Percentiles rank a stretch among this genome's conserved stretches.
phyloP scores from a whole-genome alignment of 768 basidiomycete genomes.

The Auriscalpium microsporum region DNA sequence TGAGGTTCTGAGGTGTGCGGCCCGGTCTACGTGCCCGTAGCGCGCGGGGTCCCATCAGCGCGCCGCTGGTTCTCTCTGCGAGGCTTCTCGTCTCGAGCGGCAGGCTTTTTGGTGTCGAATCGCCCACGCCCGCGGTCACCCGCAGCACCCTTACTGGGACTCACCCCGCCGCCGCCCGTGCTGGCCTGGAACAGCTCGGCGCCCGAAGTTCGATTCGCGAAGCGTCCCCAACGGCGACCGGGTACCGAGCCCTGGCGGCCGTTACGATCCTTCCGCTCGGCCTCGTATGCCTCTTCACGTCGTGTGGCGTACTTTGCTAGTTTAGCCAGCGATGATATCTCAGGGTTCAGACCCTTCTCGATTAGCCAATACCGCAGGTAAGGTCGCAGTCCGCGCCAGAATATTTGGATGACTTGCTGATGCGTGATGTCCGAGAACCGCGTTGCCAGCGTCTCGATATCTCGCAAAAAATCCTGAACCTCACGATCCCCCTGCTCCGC shows the following conservation, averaged over 20 bases:
- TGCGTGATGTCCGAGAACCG: constrained; percentile 12
- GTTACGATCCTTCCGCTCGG: not conserved
- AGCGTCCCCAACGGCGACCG: not conserved
- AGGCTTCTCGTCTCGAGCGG: too few species aligned
- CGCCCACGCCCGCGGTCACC: not conserved
- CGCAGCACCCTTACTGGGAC: not conserved
- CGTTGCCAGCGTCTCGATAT: constrained; percentile 14
- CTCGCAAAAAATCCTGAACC: constrained; percentile 14
- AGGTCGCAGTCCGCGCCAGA: constrained; percentile 8
- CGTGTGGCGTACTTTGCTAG: not conserved
- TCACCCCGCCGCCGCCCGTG: not conserved
- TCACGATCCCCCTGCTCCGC: constrained; percentile 2
- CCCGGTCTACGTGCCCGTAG: too few species aligned
- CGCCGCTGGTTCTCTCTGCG: too few species aligned
- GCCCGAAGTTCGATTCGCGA: not conserved
- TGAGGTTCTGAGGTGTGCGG: too few species aligned
- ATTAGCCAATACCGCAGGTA: constrained; percentile 14
- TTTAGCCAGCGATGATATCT: not conserved
- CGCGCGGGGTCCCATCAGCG: too few species aligned
- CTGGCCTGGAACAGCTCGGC: not conserved
- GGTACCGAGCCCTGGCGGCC: not conserved
- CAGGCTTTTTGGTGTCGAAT: too few species aligned
- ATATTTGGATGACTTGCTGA: constrained; percentile 8
- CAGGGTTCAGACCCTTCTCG: constrained; percentile 11
- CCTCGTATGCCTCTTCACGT: not conserved